Evolutionary conservation across 139 green algal species (phyloP).

Genomic region (Choricystis sp.): DNA sequence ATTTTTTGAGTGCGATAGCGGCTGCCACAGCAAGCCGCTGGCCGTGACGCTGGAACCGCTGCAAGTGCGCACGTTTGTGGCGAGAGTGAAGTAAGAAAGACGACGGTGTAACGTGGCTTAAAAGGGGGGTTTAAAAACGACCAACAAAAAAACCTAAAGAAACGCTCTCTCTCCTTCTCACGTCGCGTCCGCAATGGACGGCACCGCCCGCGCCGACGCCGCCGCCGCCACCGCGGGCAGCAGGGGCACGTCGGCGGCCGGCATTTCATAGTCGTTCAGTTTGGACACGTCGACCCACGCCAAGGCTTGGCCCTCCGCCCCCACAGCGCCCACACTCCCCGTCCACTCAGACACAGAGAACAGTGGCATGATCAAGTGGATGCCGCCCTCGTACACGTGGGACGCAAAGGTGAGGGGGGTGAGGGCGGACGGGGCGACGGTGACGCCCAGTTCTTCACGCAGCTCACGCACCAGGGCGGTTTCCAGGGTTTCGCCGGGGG

Average conservation of each 20-base stretch:
- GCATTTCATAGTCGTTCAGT: slow-evolving; percentile 4
- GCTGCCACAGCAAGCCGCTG: slow-evolving; percentile 3
- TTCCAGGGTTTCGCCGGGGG: slow-evolving; percentile 33
- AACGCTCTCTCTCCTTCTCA: not conserved
- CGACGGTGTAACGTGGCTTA: not conserved
- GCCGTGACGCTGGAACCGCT: slow-evolving; percentile 29
- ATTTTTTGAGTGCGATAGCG: not conserved
- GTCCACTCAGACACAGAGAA: slow-evolving; percentile 8
- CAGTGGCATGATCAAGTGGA: slow-evolving; percentile 23
- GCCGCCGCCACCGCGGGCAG: slow-evolving; percentile 8
- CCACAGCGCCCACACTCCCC: slow-evolving; percentile 1
- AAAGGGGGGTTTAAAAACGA: not conserved
- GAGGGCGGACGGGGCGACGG: not conserved
- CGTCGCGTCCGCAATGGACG: not conserved
- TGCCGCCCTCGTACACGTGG: slow-evolving; percentile 10
- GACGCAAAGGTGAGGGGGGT: slow-evolving; percentile 16
- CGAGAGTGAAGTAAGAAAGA: not conserved
- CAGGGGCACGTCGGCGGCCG: slow-evolving; percentile 13
- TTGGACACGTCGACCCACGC: slow-evolving; percentile 6
- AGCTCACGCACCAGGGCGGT: slow-evolving; percentile 42
- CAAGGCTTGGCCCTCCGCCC: slow-evolving; percentile 11
- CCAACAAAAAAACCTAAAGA: not conserved
- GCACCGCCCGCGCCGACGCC: not conserved
- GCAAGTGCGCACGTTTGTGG: slow-evolving; percentile 40
- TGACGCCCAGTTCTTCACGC: slow-evolving; percentile 44